Conservation (phyloP, 2,329 filamentous ascomycete species). For the Ophiostoma montium region DNA sequence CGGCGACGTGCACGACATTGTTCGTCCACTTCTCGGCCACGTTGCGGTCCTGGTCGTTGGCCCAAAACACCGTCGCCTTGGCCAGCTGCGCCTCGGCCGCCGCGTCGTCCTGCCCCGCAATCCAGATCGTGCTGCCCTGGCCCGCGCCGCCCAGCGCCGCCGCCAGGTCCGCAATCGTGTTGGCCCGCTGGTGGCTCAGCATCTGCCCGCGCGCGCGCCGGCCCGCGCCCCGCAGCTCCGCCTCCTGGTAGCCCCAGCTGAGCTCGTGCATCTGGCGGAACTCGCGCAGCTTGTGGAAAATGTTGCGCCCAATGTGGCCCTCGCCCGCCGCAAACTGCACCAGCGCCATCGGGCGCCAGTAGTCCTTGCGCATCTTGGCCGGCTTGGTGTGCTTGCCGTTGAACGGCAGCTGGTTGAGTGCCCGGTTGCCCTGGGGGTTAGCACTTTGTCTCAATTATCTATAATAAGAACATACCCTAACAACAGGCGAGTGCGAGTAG, state of each 20-base stretch:
- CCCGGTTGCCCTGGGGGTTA: slow-evolving; percentile 16
- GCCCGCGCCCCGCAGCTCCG: slow-evolving; percentile 29
- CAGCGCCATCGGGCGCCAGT: slow-evolving; percentile 47
- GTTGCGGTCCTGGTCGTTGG: slow-evolving; percentile 30
- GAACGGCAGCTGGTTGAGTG: slow-evolving; percentile 34
- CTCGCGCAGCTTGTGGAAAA: slow-evolving; percentile 51
- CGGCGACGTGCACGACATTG: slow-evolving; percentile 38
- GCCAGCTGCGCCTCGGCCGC: slow-evolving; percentile 11
- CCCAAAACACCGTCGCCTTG: slow-evolving; percentile 36
- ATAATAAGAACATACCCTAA: slow-evolving; percentile 25
- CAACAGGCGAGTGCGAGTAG: slow-evolving; percentile 32
- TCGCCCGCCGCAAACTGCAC: slow-evolving; percentile 41
- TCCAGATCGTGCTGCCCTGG: slow-evolving; percentile 33
- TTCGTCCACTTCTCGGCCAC: slow-evolving; percentile 34
- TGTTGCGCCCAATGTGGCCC: slow-evolving; percentile 40
- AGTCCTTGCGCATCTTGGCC: slow-evolving; percentile 49
- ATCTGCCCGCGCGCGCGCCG: slow-evolving; percentile 32
- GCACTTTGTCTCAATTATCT: background rate
- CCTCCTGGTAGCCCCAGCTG: slow-evolving; percentile 33
- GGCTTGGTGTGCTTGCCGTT: slow-evolving; percentile 55
- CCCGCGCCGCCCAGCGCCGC: slow-evolving; percentile 38
- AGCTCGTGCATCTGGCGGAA: slow-evolving; percentile 49
- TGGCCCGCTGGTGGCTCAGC: slow-evolving; percentile 46
- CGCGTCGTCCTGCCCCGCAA: slow-evolving; percentile 3
- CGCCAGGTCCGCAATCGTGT: slow-evolving; percentile 50